A percentile compares a stretch with the other conserved stretches of the same genome.
These are phyloP conservation scores for Drosera spatulata DNA, from an alignment of 179 eudicot species.

Conservation along the genomic window DNA sequence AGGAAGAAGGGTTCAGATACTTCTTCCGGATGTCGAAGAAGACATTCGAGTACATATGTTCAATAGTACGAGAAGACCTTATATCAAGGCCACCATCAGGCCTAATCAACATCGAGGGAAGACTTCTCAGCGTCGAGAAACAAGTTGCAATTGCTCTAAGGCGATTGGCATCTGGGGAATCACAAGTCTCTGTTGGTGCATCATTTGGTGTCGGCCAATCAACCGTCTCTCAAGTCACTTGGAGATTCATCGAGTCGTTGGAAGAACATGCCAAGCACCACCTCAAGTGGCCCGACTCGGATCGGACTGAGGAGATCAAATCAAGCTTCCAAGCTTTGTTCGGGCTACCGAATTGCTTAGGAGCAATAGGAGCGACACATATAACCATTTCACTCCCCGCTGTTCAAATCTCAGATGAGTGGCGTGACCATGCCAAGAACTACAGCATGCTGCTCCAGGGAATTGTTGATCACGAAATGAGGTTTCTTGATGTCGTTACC, in stretches of 20 bases:
- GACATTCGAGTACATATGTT: conserved; percentile 85
- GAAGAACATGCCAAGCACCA: conserved; percentile 84
- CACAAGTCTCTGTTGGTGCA: conserved; percentile 87
- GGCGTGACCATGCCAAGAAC: conserved; percentile 76
- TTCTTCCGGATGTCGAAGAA: conserved; percentile 82
- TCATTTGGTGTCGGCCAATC: conserved; percentile 98
- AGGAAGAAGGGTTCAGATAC: conserved; percentile 77
- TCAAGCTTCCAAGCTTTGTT: conserved; percentile 39
- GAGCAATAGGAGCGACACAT: conserved; percentile 82
- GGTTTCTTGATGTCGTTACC: conserved; percentile 86
- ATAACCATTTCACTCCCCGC: conserved; percentile 91
- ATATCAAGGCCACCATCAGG: conserved; percentile 97
- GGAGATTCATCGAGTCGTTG: conserved; percentile 83
- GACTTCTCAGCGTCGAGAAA: conserved; percentile 95
- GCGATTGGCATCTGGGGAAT: conserved; percentile 91
- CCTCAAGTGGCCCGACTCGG: conserved; percentile 66
- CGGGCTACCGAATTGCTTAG: conserved; percentile 88
- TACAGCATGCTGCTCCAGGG: conserved; percentile 91
- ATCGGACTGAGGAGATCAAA: conserved; percentile 47
- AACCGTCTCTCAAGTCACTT: conserved; percentile 94
- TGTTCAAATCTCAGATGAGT: conserved; percentile 82
- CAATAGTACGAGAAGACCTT: conserved; percentile 78
- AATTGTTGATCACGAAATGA: conserved; percentile 62
- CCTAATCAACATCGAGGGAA: conserved; percentile 90
- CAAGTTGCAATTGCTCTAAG: conserved; percentile 93